phyloP scores from a whole-genome alignment of 73 alveolate genomes.

The Tetrahymena thermophila region DNA sequence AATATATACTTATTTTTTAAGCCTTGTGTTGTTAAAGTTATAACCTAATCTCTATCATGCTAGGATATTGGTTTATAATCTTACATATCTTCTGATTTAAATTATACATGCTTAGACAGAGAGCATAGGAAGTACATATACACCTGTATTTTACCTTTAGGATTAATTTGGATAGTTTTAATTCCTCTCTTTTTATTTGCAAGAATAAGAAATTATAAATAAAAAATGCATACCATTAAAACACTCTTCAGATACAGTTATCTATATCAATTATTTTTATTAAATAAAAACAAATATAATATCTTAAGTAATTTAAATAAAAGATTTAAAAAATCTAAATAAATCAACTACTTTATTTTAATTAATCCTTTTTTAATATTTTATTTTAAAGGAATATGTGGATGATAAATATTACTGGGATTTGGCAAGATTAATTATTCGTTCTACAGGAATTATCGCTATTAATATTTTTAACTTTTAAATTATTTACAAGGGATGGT shows the following conservation, averaged over 20 bases:
- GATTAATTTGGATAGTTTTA: not conserved
- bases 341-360: no score
- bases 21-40: not conserved
- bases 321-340: no score
- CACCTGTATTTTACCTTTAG: not conserved
- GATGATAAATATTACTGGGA: not conserved
- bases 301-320: no score
- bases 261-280: not conserved
- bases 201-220: not conserved
- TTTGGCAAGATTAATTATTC: not conserved
- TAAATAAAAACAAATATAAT: no score
- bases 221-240: not conserved
- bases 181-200: not conserved
- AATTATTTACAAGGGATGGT: not conserved
- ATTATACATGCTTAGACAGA: not conserved
- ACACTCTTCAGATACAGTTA: not conserved
- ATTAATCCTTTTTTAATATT: not conserved
- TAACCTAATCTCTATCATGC: not conserved
- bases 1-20: not conserved
- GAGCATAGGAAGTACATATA: not conserved
- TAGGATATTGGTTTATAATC: not conserved
- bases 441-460: not conserved
- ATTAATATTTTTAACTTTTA: not conserved
- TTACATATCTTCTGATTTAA: not conserved
- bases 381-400: not conserved